Base-by-base conservation (phyloP, 116 monocot species). In the Iris pallida region DNA sequence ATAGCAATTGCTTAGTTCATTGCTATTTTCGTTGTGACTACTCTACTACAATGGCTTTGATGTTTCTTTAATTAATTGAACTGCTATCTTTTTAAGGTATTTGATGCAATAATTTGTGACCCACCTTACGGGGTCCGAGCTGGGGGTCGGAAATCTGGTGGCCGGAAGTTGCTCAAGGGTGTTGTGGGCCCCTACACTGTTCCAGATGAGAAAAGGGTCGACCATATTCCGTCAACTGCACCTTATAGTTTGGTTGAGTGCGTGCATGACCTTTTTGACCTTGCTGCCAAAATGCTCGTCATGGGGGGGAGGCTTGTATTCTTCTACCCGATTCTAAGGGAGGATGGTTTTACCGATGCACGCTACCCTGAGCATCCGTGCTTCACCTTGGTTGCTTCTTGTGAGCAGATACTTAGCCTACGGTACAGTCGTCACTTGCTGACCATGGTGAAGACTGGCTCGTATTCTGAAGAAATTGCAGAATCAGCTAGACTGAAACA, bases 41-140 rank as follows among this genome's bases (percentile, higher is more conserved):
- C 30, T 30, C 30, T 30, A 30, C 3, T 30, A 30, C 30, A 30
- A 30, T 30, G 30, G 30, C 30, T 30, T 30, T 30, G 30, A 30
- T 30, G 30, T 30, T 30, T 30, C 30, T 30, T 30, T 30, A 30
- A 30, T 30, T 30, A 30, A 30, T 30, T 30, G 30, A 30, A 3
- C 30, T 30, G 30, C 30, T 30, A 30, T 30, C 46, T 68, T 11
- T 43, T 42, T 47, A 55, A 95, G 95, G 75, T 97, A 57, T 92
- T 92, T 15, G 97, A 97, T 78, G 92, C 92, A 6, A 97, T 97
- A 79, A 90, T 97, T 46, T 97, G 97, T 48, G 97, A 97, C 53
- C 97, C 97, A 49, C 97, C 97, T 10, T 97, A 97, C 61, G 97
- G 97, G 12, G 92, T 97, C 11, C 97, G 97, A 67, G 97, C 97